phyloP scores from a whole-genome alignment of 2,329 filamentous ascomycete species.

The Chrysosporium queenslandicum region DNA sequence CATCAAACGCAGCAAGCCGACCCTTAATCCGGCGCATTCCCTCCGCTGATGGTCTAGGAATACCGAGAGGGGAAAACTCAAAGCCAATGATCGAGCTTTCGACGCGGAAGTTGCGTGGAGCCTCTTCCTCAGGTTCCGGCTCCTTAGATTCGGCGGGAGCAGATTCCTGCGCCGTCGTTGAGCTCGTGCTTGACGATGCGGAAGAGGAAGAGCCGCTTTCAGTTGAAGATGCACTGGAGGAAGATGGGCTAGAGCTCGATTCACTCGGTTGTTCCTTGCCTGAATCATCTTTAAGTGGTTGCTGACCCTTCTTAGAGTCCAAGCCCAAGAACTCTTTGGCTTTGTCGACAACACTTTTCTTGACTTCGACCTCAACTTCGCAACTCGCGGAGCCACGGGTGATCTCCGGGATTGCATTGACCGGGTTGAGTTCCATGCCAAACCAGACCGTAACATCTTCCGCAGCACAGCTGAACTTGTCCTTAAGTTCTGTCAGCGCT shows the following conservation, averaged over 20 bases:
- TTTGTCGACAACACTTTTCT: conserved; percentile 78
- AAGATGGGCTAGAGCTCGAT: conserved; percentile 28
- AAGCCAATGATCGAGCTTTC: conserved; percentile 46
- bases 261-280: conserved; percentile 41
- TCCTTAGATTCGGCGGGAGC: conserved; percentile 37
- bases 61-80: conserved; percentile 39
- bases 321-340: conserved; percentile 96
- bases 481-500: conserved; percentile 66
- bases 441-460: conserved; percentile 73
- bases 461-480: conserved; percentile 65
- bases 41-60: conserved; percentile 28
- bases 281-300: conserved; percentile 51
- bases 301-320: conserved; percentile 77
- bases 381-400: conserved; percentile 70
- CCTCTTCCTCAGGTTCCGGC: conserved; percentile 30
- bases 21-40: conserved; percentile 49
- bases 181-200: conserved; percentile 27
- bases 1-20: conserved; percentile 72
- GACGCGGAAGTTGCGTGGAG: conserved; percentile 36
- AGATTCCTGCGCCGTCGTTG: conserved; percentile 38
- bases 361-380: conserved; percentile 60
- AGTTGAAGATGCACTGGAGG: conserved; percentile 1
- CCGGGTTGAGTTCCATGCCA: conserved; percentile 57
- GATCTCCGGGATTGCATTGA: conserved; percentile 73
- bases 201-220: conserved; percentile 39